A percentile compares a stretch with the other conserved stretches of the same genome.
Conservation (phyloP, 2,329 filamentous ascomycete genomes). For the Elsinoe ampelina region DNA sequence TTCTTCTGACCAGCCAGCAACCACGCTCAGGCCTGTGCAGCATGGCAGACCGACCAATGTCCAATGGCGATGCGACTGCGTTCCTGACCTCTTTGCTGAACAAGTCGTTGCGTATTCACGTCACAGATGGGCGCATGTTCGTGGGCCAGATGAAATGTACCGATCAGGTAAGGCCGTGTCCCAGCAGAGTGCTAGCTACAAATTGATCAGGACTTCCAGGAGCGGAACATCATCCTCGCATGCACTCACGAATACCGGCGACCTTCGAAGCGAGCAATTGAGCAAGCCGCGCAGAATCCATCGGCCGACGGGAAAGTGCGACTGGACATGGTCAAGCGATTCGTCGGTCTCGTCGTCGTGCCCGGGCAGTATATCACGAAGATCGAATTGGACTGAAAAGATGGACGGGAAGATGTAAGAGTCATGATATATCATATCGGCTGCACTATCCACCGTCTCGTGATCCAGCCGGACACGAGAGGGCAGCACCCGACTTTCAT, state of each 20-base stretch:
- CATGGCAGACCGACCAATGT: background rate
- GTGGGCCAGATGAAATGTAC: slow-evolving; percentile 90
- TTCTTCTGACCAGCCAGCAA: background rate
- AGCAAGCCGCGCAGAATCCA: slow-evolving; percentile 21
- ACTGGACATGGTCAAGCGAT: slow-evolving; percentile 71
- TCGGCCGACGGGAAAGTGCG: slow-evolving; percentile 36
- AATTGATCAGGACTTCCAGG: slow-evolving; percentile 25
- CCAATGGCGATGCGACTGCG: slow-evolving; percentile 19
- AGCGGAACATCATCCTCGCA: slow-evolving; percentile 72
- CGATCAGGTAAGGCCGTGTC: slow-evolving; percentile 57
- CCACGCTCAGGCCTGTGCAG: background rate
- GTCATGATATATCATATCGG: slow-evolving; percentile 5
- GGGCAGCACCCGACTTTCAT: background rate
- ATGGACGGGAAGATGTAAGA: slow-evolving; percentile 17
- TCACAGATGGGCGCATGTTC: slow-evolving; percentile 79
- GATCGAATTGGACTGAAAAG: slow-evolving; percentile 63
- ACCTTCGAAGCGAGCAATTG: slow-evolving; percentile 44
- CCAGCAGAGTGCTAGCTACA: background rate
- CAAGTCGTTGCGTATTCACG: slow-evolving; percentile 68
- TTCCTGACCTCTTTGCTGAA: slow-evolving; percentile 28
- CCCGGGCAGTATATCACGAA: slow-evolving; percentile 77
- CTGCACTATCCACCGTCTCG: background rate
- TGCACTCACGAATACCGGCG: slow-evolving; percentile 83
- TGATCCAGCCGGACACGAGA: background rate
- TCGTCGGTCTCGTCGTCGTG: slow-evolving; percentile 80